A percentile compares a stretch with the other conserved stretches of the same genome.
Evolutionary conservation across 257 asterid species (phyloP).

Genomic region (Solanum lignicaule): DNA sequence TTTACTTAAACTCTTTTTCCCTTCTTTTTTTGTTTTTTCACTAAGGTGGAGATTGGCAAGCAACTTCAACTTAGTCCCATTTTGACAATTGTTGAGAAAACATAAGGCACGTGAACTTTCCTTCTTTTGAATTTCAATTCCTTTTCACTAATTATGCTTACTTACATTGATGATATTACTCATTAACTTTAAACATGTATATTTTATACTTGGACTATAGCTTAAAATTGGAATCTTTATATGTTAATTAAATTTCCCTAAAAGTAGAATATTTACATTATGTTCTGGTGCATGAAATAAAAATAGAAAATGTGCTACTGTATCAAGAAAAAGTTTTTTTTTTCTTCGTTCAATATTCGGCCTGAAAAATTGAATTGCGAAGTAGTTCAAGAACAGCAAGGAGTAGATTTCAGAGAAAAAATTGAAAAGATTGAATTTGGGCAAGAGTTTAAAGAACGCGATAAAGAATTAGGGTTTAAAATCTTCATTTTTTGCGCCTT

Average conservation of each 20-base stretch:
- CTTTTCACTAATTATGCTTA: not conserved
- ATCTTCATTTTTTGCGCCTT: not conserved
- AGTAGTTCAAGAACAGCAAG: not conserved
- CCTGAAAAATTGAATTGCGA: not conserved
- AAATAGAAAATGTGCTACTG: not conserved
- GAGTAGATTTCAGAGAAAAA: not conserved
- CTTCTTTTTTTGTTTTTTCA: not conserved
- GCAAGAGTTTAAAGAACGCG: not conserved
- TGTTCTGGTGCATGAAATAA: not conserved
- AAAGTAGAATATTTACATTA: not conserved
- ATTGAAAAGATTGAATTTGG: not conserved
- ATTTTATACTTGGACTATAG: not conserved
- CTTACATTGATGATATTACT: not conserved
- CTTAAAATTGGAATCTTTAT: not conserved
- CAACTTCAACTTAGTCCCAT: not conserved
- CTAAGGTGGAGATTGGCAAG: not conserved
- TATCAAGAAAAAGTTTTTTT: not conserved
- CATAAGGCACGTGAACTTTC: not conserved
- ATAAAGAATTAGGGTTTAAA: not conserved
- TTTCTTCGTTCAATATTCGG: not conserved
- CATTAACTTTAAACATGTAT: not conserved
- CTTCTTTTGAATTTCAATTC: not conserved
- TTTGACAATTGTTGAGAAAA: not conserved
- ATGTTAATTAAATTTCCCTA: not conserved
- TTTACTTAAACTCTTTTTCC: not conserved